Evolutionary conservation across 192 early-diverging fungal genomes (phyloP), one percentile per base, ranked within the genome.

Genomic region (Physocladia obscura): DNA sequence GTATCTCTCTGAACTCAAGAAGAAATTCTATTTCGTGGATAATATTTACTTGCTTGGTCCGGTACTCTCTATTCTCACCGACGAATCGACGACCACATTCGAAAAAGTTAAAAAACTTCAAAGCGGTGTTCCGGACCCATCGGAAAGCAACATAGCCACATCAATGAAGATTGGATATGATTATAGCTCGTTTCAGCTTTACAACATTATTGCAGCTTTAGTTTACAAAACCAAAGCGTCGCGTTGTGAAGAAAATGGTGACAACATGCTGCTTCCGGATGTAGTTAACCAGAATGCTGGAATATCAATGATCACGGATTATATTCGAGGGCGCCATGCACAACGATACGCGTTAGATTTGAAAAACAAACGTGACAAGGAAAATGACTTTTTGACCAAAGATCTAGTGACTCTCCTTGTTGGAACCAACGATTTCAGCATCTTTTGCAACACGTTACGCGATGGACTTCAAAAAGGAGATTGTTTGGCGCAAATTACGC

Each of bases 331-430:
- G 47, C 32, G 51, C 2, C 75, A 69, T 37, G 35, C 31, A 17
- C 3, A 57, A 40, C 64, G 40, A 57, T 76, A 70, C 67, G 17
- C 15, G 17, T 15, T 21, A 15, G 75, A 76, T 32, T 24, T 76
- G 61, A 31, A 71, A 36, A 11, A 4, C 22, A 76, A 76, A 30
- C 24, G 48, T 13, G 48, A n/a, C 2, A 36, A 56, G 48, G 75
- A 76, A 48, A 32, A 48, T 34, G 52, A 26, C 2, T 22, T 70
- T 26, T 52, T 76, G 26, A 60, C 51, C 19, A 6, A n/a, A 19
- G 63, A 59, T 30, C 48, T 77, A 2, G 62, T 59, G 36, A 21
- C 21, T n/a, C 3, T n/a, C 40, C 8, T 70, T 4, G 27, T 76
- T 13, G 3, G 13, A 11, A 32, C 74, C 34, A 4, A n/a, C 34